Evolutionary conservation across 306 rosid genomes (phyloP), one percentile per base, ranked within the genome.

Genomic region (Quercus engelmannii): DNA sequence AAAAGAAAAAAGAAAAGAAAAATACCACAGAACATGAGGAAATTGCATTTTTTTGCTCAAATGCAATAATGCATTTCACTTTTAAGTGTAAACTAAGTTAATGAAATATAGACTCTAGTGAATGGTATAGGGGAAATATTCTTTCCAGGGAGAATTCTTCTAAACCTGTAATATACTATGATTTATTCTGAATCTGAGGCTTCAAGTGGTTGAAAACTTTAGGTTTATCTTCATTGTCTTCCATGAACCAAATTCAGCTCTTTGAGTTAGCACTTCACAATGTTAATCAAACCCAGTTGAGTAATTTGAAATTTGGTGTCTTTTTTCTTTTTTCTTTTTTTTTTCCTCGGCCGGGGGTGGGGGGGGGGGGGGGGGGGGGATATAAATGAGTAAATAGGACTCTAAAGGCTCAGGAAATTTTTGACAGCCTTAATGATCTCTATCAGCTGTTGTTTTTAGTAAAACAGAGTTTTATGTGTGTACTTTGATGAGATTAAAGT

Each of bases 11-110:
- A 57, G 5, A 6, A 20, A 11, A 59, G 5, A 49, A 49, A 49
- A 12, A 49, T 77, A 63, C 71, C 58, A 75, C 58, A 65, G 78
- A 69, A 41, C 54, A 6, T 67, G 65, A 43, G 38, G 58, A 75
- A 74, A 49, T 69, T 75, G 8, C 43, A 21, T 73, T 11, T 82
- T 84, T 20, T 35, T 78, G 69, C 78, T 77, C 49, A 23, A 63
- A 80, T 41, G 11, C 46, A 41, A 41, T 41, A 41, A 18, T 62
- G 63, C 55, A 68, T 69, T 74, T 67, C 76, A 69, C 75, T 55
- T 30, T 10, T 33, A 55, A 49, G 43, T 31, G 63, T 68, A n/a
- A 41, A 75, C 28, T 35, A 21, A 26, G 51, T 67, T 43, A 11
- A 26, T 69, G 49, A 71, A 20, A 17, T 54, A 33, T 43, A 75